These are phyloP conservation scores for Exsudoporus floridanus DNA, from an alignment of 1,284 basidiomycete species.

Conservation along the genomic window DNA sequence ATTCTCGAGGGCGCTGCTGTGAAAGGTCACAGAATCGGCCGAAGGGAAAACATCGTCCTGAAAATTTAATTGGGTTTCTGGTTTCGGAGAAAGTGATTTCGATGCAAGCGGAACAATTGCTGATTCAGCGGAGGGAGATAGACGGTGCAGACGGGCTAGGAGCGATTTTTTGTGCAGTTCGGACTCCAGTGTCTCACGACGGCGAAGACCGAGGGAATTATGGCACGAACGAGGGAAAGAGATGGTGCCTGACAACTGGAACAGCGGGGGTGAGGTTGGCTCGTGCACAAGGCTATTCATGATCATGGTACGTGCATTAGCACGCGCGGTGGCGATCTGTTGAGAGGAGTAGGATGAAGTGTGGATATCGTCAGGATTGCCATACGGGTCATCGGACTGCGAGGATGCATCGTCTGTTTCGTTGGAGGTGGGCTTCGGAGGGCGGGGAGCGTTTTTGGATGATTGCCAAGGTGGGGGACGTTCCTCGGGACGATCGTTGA, in stretches of 20 bases:
- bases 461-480: slow-evolving; percentile 19
- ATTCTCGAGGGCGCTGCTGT: slow-evolving; percentile 56
- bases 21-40: slow-evolving; percentile 39
- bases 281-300: slow-evolving; percentile 42
- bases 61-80: slow-evolving; percentile 7
- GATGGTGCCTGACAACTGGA: slow-evolving; percentile 42
- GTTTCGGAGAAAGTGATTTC: slow-evolving; percentile 34
- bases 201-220: slow-evolving; percentile 38
- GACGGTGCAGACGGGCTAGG: slow-evolving; percentile 45
- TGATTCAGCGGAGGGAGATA: slow-evolving; percentile 46
- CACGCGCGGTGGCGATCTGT: slow-evolving; percentile 30
- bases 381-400: slow-evolving; percentile 32
- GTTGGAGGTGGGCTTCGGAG: slow-evolving; percentile 19
- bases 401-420: slow-evolving; percentile 24
- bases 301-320: slow-evolving; percentile 37
- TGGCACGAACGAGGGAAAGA: slow-evolving; percentile 68
- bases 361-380: slow-evolving; percentile 14
- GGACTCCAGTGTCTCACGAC: slow-evolving; percentile 43
- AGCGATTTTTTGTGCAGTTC: slow-evolving; percentile 52
- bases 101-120: slow-evolving; percentile 51
- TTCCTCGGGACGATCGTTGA: slow-evolving; percentile 24
- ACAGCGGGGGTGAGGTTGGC: slow-evolving; percentile 51
- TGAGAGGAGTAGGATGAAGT: slow-evolving; percentile 7
- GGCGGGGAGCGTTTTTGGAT: slow-evolving; percentile 9
- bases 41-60: slow-evolving; percentile 45